Percentiles rank a stretch among this genome's conserved stretches.
These are phyloP conservation scores for Paecilomyces variotii DNA, from an alignment of 2,329 filamentous ascomycete genomes.

Conservation along the genomic window DNA sequence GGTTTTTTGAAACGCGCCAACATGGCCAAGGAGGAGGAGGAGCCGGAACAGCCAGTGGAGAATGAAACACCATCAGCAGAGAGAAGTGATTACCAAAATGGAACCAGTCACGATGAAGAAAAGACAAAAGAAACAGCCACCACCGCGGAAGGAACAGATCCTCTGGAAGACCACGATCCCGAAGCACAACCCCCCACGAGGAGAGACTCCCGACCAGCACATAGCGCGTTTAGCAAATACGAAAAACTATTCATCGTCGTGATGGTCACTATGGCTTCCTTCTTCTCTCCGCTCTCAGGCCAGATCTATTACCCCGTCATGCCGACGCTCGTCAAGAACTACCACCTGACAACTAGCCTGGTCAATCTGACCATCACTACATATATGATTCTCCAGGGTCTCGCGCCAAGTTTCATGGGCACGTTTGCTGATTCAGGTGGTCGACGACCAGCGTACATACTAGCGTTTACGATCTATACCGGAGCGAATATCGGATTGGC, in stretches of 20 bases:
- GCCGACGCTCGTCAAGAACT: slow-evolving; percentile 14
- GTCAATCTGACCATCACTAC: slow-evolving; percentile 9
- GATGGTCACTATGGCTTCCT: slow-evolving; percentile 32
- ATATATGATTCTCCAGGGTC: slow-evolving; percentile 48
- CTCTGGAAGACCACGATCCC: not conserved
- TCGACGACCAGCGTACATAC: slow-evolving; percentile 53
- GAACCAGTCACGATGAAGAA: not conserved
- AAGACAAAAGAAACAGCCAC: not conserved
- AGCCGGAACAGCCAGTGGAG: too few relatives aligned
- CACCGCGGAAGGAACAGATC: too few relatives aligned
- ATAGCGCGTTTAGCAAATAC: slow-evolving; percentile 21
- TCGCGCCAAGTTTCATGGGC: slow-evolving; percentile 54
- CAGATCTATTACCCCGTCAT: slow-evolving; percentile 35
- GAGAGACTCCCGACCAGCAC: not conserved
- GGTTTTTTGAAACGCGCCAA: too few relatives aligned
- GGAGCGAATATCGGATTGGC: slow-evolving; percentile 53
- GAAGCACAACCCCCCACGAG: not conserved
- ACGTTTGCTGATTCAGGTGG: slow-evolving; percentile 55
- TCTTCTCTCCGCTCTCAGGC: slow-evolving; percentile 35
- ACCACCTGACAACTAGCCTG: slow-evolving; percentile 2
- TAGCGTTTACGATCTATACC: slow-evolving; percentile 41
- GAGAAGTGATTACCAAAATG: too few relatives aligned
- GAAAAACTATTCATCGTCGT: slow-evolving; percentile 30
- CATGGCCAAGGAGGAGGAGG: too few relatives aligned
- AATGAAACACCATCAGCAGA: too few relatives aligned